Evolutionary conservation across 1,284 basidiomycete species (phyloP), one percentile per base, ranked within the genome.

Genomic region (Phlebopus sp.): DNA sequence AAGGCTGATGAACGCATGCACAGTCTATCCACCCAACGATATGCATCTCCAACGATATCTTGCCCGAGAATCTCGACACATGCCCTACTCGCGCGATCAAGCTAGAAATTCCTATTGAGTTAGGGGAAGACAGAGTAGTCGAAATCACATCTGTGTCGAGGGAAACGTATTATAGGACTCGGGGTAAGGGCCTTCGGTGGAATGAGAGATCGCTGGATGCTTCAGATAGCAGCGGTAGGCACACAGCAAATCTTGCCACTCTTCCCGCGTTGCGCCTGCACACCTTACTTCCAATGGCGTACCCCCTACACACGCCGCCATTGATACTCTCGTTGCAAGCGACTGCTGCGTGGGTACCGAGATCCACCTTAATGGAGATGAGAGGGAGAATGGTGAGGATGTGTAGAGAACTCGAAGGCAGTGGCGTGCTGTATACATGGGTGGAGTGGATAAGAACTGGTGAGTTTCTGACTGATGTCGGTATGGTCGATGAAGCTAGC

Each of bases 11-110:
- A 42, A 37, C 30, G 15, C 32, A 40, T 37, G n/a, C 57, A 13
- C 54, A 88, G 85, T 79, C 85, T 11, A 89, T 88, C 39, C 85
- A 84, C 59, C 86, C 86, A 35, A 83, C 86, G 57, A 86, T 73
- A 55, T 60, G 65, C 52, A 56, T 84, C 27, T 75, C 78, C 4
- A 73, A 64, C 48, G 70, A 73, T 42, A 58, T 68, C 17, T 46
- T 34, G 9, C 7, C 27, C 10, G 27, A 8, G 27, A 39, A 45
- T 55, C 42, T 49, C 17, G 49, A 36, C 59, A n/a, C 3, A 15
- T 4, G 56, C 63, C 56, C 62, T 0, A 67, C 68, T 17, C 69
- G 70, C 2, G 50, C 59, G 4, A 53, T 84, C 23, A 79, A 73
- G 57, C 73, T 85, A 11, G 78, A 86, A 55, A 69, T 89, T 41